Percentiles rank a stretch among this genome's conserved stretches.
These are phyloP conservation scores for Jatropha curcas DNA, from an alignment of 345 rosid genomes.

Conservation along the genomic window DNA sequence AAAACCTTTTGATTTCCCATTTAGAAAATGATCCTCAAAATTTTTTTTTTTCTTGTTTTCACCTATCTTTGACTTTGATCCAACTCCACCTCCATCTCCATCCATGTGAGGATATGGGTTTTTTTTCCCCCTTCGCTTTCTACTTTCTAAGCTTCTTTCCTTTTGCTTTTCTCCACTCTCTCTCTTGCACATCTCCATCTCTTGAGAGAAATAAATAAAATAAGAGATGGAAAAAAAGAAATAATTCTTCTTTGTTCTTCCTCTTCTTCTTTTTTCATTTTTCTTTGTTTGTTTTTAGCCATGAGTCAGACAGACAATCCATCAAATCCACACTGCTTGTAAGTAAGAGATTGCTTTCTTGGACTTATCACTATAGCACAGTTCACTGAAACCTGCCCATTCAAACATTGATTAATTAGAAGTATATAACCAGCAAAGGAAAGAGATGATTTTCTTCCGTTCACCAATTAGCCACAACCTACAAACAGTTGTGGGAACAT, in stretches of 20 bases:
- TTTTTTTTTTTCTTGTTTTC: background rate
- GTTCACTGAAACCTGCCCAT: slow-evolving; percentile 79
- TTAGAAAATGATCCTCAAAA: background rate
- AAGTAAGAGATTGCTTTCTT: slow-evolving; percentile 80
- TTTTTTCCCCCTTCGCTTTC: background rate
- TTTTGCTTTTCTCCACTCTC: slow-evolving; percentile 1
- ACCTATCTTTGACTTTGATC: slow-evolving; percentile 11
- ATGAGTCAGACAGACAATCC: slow-evolving; percentile 63
- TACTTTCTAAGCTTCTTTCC: background rate
- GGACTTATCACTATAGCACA: slow-evolving; percentile 94
- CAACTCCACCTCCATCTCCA: background rate
- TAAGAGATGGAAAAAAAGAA: background rate
- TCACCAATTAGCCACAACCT: no score
- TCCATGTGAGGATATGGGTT: slow-evolving; percentile 11
- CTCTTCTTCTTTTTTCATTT: background rate
- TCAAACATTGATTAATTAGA: background rate
- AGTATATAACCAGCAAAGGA: background rate
- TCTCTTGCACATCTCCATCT: background rate
- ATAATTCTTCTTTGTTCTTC: background rate
- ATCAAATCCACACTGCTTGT: slow-evolving; percentile 98
- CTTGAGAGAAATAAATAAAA: background rate
- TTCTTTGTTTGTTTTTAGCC: background rate
- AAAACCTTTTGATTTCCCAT: slow-evolving; percentile 16
- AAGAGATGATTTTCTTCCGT: background rate
- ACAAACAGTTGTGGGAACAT: background rate